A percentile compares a stretch with the other conserved stretches of the same genome.
Evolutionary conservation across 2,329 filamentous ascomycete genomes (phyloP).

Genomic region (Botrytis deweyae): DNA sequence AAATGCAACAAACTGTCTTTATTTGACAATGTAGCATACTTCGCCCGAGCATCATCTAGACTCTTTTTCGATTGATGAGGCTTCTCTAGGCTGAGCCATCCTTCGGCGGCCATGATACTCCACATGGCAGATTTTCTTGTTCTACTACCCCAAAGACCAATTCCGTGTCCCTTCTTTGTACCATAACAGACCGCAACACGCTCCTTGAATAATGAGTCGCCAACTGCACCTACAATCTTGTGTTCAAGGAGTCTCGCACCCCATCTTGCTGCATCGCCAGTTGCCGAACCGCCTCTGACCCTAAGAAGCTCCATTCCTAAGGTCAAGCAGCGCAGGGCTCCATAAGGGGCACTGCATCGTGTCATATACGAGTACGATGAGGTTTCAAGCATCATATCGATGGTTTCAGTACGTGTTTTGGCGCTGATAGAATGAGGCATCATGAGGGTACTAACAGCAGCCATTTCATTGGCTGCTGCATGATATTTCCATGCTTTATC

Average conservation of each 20-base stretch:
- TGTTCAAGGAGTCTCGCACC: slow-evolving; percentile 76
- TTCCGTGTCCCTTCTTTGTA: slow-evolving; percentile 66
- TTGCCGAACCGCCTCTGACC: slow-evolving; percentile 72
- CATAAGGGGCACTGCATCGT: slow-evolving; percentile 75
- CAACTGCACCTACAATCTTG: slow-evolving; percentile 69
- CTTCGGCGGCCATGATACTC: slow-evolving; percentile 78
- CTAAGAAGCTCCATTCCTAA: slow-evolving; percentile 80
- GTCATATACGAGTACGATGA: slow-evolving; percentile 91
- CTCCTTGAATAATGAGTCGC: slow-evolving; percentile 81
- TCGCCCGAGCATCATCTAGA: slow-evolving; percentile 64
- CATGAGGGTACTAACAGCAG: slow-evolving; percentile 78
- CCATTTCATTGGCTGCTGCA: slow-evolving; percentile 94
- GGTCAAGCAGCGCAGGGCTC: slow-evolving; percentile 73
- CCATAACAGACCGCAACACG: slow-evolving; percentile 82
- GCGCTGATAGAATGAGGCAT: slow-evolving; percentile 69
- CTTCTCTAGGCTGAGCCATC: slow-evolving; percentile 77
- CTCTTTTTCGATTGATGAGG: slow-evolving; percentile 75
- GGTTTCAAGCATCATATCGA: slow-evolving; percentile 85
- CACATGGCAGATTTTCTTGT: slow-evolving; percentile 86
- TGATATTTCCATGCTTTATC: slow-evolving; percentile 98
- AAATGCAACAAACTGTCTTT: slow-evolving; percentile 55
- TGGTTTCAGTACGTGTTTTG: slow-evolving; percentile 74
- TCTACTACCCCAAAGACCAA: slow-evolving; percentile 67
- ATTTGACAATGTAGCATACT: slow-evolving; percentile 52
- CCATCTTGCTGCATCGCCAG: slow-evolving; percentile 88